Percentiles rank a stretch among this genome's conserved stretches.
These are phyloP conservation scores for Amanita pseudoporphyria DNA, from an alignment of 768 basidiomycete species.

Conservation along the genomic window DNA sequence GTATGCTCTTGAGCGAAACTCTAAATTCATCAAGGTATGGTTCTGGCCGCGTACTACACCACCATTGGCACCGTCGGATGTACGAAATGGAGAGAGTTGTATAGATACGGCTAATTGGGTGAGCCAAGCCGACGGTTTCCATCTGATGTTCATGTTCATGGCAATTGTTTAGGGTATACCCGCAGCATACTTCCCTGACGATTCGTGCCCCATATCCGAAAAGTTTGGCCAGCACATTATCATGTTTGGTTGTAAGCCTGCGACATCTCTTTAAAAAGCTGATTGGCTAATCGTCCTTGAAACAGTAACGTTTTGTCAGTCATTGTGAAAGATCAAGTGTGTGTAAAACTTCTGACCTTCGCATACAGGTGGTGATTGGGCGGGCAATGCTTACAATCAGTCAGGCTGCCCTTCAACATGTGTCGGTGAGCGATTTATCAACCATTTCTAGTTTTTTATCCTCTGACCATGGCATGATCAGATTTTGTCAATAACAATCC, in stretches of 20 bases:
- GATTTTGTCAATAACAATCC: constrained; percentile 64
- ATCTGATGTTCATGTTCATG: not conserved
- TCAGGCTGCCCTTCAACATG: constrained; percentile 49
- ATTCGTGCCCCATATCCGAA: constrained; percentile 43
- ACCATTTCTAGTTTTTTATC: not conserved
- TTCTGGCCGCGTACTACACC: constrained; percentile 53
- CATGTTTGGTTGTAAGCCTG: constrained; percentile 43
- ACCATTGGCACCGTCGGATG: constrained; percentile 34
- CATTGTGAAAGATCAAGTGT: not conserved
- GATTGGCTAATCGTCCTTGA: not conserved
- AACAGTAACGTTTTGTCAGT: constrained; percentile 53
- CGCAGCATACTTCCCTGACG: constrained; percentile 50
- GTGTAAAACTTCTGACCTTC: not conserved
- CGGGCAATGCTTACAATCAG: constrained; percentile 33
- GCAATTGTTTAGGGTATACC: constrained; percentile 40
- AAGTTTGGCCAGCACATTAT: constrained; percentile 53
- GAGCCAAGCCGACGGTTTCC: constrained; percentile 7
- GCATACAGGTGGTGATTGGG: constrained; percentile 46
- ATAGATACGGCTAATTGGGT: constrained; percentile 50
- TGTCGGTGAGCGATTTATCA: constrained; percentile 25
- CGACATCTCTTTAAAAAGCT: not conserved
- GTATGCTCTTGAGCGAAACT: constrained; percentile 57
- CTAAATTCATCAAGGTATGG: constrained; percentile 53
- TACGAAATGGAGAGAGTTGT: constrained; percentile 26
- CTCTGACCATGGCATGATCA: constrained; percentile 13